Evolutionary conservation across 2,329 filamentous ascomycete genomes (phyloP).

Genomic region (Colletotrichum tofieldiae): DNA sequence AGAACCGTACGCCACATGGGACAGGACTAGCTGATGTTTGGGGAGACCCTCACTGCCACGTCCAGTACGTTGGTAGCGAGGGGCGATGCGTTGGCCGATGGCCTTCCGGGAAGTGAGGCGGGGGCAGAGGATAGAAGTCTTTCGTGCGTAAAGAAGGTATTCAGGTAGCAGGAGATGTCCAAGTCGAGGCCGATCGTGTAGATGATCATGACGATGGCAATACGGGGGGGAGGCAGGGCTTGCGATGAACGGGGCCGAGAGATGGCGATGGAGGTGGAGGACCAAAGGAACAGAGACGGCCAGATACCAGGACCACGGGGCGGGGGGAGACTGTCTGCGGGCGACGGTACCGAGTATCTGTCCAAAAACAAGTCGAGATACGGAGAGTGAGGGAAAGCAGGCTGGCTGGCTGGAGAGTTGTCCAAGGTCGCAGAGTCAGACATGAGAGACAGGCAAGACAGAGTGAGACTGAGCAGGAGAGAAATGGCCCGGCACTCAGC

Average conservation of each 20-base stretch:
- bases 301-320: neutral
- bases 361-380: neutral
- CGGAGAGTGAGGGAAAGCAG: neutral
- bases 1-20: neutral
- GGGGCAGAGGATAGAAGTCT: neutral
- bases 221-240: neutral
- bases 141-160: slow-evolving; percentile 1
- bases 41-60: neutral
- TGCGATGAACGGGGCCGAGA: too few relatives aligned
- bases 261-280: too few relatives aligned
- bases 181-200: neutral
- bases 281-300: neutral
- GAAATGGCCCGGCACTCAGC: slow-evolving; percentile 17
- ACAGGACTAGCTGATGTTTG: neutral
- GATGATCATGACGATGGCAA: slow-evolving; percentile 16
- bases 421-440: neutral
- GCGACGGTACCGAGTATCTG: neutral
- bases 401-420: neutral
- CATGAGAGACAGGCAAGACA: slow-evolving; percentile 26
- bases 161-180: neutral
- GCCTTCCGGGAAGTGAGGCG: neutral
- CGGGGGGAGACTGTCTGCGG: neutral
- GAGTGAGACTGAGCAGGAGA: slow-evolving; percentile 16
- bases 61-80: neutral
- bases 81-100: neutral